A percentile compares a stretch with the other conserved stretches of the same genome.
Evolutionary conservation across 176 grass and related monocot genomes (phyloP).

Genomic region (Puya raimondii): DNA sequence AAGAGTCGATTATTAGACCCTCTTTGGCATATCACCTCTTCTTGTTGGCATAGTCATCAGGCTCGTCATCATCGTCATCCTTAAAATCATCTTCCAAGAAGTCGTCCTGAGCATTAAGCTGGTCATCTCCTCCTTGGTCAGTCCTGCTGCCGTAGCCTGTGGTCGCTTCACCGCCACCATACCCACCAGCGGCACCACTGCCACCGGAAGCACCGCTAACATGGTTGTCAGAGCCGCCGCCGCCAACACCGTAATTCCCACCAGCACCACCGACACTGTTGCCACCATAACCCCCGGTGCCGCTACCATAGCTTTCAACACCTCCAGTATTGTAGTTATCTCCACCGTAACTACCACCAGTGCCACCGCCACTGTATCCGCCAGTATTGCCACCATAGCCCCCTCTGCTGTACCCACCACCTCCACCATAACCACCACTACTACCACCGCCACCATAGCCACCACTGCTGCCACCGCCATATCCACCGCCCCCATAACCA

Average conservation of each 20-base stretch:
- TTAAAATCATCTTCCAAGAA: conserved; percentile 23
- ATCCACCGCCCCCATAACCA: neutral
- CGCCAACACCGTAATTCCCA: conserved; percentile 2
- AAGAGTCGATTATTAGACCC: neutral
- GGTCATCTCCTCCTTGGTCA: neutral
- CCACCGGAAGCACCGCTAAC: neutral
- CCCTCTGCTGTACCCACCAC: neutral
- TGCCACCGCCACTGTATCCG: conserved; percentile 16
- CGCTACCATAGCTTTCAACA: conserved; percentile 4
- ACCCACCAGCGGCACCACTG: neutral
- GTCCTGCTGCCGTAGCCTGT: neutral
- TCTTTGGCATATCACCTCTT: conserved; percentile 18
- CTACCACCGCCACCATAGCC: conserved; percentile 5
- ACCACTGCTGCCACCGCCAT: conserved; percentile 7
- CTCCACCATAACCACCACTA: neutral
- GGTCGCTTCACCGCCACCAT: neutral
- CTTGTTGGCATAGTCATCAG: conserved; percentile 40
- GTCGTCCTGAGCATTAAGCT: conserved; percentile 20
- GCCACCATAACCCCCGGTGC: conserved; percentile 7
- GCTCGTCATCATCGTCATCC: conserved; percentile 24
- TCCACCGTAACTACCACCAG: neutral
- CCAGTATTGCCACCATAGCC: conserved; percentile 5
- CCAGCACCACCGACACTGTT: neutral
- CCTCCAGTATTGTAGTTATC: conserved; percentile 5
- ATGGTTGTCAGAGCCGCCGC: neutral